phyloP scores from a whole-genome alignment of 306 rosid genomes.

The Malus sylvestris region DNA sequence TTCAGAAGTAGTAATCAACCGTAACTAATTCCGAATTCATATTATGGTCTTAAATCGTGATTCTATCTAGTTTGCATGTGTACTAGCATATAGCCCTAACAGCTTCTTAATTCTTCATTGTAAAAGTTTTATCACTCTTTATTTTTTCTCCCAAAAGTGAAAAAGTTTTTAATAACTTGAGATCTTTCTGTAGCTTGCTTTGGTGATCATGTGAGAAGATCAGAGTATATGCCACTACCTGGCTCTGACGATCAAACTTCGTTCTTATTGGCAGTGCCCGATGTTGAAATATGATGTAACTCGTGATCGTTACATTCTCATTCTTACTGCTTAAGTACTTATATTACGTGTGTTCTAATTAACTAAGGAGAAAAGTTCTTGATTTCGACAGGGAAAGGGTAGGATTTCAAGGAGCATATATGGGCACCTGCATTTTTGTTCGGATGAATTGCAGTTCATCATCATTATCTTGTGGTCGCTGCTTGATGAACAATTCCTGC shows the following conservation, averaged over 20 bases:
- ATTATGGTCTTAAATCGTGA: neutral
- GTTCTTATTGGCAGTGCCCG: conserved; percentile 60
- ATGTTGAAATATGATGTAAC: conserved; percentile 56
- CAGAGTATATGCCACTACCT: conserved; percentile 76
- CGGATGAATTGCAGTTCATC: neutral
- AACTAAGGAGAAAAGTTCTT: neutral
- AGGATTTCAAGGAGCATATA: neutral
- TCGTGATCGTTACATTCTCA: neutral
- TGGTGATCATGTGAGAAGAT: conserved; percentile 90
- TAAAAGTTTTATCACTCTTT: too few relatives aligned
- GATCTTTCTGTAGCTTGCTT: conserved; percentile 71
- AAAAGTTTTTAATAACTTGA: neutral
- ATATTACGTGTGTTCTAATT: neutral
- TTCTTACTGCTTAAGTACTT: neutral
- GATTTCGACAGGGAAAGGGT: neutral
- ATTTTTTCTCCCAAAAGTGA: too few relatives aligned
- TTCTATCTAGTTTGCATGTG: neutral
- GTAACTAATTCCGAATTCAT: neutral
- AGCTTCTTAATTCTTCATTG: neutral
- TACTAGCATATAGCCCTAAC: neutral
- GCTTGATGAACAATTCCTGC: neutral
- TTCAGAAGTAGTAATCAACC: neutral
- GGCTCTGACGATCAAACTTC: conserved; percentile 71
- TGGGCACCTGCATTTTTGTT: neutral
- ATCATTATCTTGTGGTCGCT: neutral